A percentile compares a stretch with the other conserved stretches of the same genome.
phyloP scores from a whole-genome alignment of 306 rosid genomes.

The Sesbania bispinosa region DNA sequence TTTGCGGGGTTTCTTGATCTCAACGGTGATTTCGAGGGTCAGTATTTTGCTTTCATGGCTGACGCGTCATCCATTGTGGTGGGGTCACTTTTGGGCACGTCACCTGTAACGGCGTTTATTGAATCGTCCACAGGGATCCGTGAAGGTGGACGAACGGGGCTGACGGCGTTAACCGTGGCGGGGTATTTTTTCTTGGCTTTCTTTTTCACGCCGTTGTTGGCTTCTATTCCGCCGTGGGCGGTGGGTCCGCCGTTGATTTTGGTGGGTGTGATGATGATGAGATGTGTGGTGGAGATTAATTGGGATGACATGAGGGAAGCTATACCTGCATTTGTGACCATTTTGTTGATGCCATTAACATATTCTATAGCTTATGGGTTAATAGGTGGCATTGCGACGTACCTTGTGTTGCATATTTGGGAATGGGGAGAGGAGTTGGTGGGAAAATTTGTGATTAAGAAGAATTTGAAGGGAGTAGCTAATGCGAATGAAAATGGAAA shows the following conservation, averaged over 20 bases:
- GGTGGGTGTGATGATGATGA: conserved; percentile 93
- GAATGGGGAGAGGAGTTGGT: conserved; percentile 52
- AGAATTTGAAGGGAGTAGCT: not conserved
- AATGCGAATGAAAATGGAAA: not conserved
- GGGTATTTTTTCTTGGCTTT: conserved; percentile 62
- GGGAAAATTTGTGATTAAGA: conserved; percentile 1
- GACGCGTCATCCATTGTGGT: conserved; percentile 76
- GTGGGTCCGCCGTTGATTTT: conserved; percentile 91
- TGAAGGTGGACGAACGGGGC: conserved; percentile 83
- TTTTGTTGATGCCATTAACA: conserved; percentile 72
- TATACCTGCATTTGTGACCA: conserved; percentile 71
- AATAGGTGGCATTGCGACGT: conserved; percentile 76
- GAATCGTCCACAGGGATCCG: conserved; percentile 86
- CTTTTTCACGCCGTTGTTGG: conserved; percentile 82
- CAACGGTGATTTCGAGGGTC: conserved; percentile 77
- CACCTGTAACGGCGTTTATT: conserved; percentile 66
- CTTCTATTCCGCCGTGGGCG: conserved; percentile 92
- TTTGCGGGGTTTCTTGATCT: conserved; percentile 66
- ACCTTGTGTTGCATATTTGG: conserved; percentile 50
- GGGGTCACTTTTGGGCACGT: conserved; percentile 74
- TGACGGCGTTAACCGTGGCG: conserved; percentile 68
- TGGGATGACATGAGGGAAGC: conserved; percentile 90
- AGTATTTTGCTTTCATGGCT: conserved; percentile 83
- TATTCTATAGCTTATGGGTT: conserved; percentile 83
- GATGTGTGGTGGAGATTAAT: conserved; percentile 74